A percentile compares a stretch with the other conserved stretches of the same genome.
phyloP scores from a whole-genome alignment of 768 basidiomycete species.

The Kockovaella imperatae region DNA sequence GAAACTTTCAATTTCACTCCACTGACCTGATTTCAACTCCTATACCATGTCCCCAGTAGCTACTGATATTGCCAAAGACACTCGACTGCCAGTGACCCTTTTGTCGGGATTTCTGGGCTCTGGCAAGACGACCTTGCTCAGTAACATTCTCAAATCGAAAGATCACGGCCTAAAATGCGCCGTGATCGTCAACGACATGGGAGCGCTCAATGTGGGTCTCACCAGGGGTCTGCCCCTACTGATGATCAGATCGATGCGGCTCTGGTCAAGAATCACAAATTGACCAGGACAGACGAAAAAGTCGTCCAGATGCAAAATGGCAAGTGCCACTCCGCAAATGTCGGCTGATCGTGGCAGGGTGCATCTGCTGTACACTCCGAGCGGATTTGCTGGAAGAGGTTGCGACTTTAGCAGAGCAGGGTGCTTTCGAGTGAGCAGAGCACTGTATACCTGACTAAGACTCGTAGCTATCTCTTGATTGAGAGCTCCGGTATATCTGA shows the following conservation, averaged over 20 bases:
- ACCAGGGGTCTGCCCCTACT: background rate
- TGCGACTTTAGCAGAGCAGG: slow-evolving; percentile 32
- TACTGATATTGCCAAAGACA: slow-evolving; percentile 8
- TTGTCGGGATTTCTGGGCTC: slow-evolving; percentile 41
- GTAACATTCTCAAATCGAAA: slow-evolving; percentile 34
- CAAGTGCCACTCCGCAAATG: background rate
- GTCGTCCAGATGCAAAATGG: slow-evolving; percentile 44
- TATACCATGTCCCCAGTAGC: slow-evolving; percentile 23
- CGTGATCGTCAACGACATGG: slow-evolving; percentile 44
- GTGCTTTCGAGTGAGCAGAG: slow-evolving; percentile 32
- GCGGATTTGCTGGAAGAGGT: slow-evolving; percentile 44
- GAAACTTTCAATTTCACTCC: too few relatives aligned
- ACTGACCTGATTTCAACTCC: too few relatives aligned
- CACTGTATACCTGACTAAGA: background rate
- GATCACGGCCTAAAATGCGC: slow-evolving; percentile 36
- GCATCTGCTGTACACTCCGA: slow-evolving; percentile 45
- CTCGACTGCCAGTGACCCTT: slow-evolving; percentile 42
- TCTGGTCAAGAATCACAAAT: slow-evolving; percentile 33
- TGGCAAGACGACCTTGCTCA: slow-evolving; percentile 42
- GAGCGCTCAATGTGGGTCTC: slow-evolving; percentile 31
- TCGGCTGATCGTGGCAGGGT: slow-evolving; percentile 13
- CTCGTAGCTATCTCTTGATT: slow-evolving; percentile 39
- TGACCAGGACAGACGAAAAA: slow-evolving; percentile 36
- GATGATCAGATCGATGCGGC: slow-evolving; percentile 38
- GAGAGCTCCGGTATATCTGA: slow-evolving; percentile 42